Conservation (phyloP, 208 protist species). For the Spongospora subterranea region DNA sequence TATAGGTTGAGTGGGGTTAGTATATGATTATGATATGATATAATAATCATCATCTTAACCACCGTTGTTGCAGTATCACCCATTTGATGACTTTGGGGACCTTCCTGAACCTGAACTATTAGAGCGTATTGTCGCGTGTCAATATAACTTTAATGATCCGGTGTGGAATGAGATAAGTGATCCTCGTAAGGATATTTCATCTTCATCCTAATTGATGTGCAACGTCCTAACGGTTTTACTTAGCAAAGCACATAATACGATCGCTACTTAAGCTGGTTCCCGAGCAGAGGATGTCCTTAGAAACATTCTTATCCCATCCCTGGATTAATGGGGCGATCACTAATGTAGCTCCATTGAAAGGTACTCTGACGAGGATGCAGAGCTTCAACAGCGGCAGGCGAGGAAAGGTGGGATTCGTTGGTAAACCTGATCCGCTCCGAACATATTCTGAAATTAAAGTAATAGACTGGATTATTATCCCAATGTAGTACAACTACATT, state of each 20-base stretch:
- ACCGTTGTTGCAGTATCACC: constrained; percentile 4
- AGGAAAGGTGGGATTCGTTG: neutral
- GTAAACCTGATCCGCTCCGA: neutral
- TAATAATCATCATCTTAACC: neutral
- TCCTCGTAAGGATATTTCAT: neutral
- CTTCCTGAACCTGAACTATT: constrained; percentile 52
- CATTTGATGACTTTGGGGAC: constrained; percentile 45
- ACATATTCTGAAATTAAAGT: neutral
- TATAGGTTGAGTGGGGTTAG: constrained; percentile 52
- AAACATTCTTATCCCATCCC: neutral
- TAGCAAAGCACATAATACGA: constrained; percentile 37
- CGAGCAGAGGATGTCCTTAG: neutral
- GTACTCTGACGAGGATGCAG: constrained; percentile 32
- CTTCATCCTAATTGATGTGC: neutral
- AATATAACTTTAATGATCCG: constrained; percentile 42
- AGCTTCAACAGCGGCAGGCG: constrained; percentile 19
- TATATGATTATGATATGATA: neutral
- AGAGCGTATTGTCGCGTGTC: neutral
- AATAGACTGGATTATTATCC: neutral
- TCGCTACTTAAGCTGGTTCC: constrained; percentile 30
- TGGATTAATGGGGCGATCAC: neutral
- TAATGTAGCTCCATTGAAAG: neutral
- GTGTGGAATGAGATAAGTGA: constrained; percentile 46
- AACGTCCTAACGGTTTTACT: neutral
- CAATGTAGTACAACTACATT: neutral